Base-by-base conservation (phyloP, 768 basidiomycete species). In the Gautieria morchelliformis region DNA sequence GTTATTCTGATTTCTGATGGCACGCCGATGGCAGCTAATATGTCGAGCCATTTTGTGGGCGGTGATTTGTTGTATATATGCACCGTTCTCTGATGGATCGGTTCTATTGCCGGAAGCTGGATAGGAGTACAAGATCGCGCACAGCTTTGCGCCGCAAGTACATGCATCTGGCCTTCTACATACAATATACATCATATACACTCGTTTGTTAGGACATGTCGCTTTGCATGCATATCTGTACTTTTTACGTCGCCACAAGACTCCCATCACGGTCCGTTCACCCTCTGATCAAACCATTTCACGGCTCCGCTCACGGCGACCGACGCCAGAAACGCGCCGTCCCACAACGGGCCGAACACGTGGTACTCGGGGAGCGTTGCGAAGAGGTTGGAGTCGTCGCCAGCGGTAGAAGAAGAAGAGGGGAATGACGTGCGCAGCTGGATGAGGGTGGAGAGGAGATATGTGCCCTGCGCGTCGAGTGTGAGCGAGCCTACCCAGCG, bases 391-490 rank as follows among this genome's bases (percentile, higher is more conserved):
- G 69, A 58, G 15, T 63, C 62, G 17, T 58, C 59, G 11, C 59
- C 55, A 15, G 45, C 58, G 15, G 63, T 14, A 9, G 76, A 67
- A 1, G 82, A 67, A 1, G 82, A 79, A 0, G 83, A 82, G 2
- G 90, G 90, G 67, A 93, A 90, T 11, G 85, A 84, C 27, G 84
- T 82, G 41, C 89, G 84, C 47, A 93, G 75, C 67, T 93, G 90
- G 12, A 92, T 83, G 49, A 92, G 71, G 0, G 89, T 92, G 4
- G 88, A 84, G 30, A 93, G 79, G 37, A 92, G 78, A 66, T 93
- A 93, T 44, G 88, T 85, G 11, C 85, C 87, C 89, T 92, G 61
- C 27, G n/a, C 55, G 47, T 37, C 17, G 11, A 39, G 49, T 35
- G 60, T 46, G 37, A 52, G 40, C n/a, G 37, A 52, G 27, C 27